phyloP scores from a whole-genome alignment of 1,284 basidiomycete species.

The Malassezia caprae region DNA sequence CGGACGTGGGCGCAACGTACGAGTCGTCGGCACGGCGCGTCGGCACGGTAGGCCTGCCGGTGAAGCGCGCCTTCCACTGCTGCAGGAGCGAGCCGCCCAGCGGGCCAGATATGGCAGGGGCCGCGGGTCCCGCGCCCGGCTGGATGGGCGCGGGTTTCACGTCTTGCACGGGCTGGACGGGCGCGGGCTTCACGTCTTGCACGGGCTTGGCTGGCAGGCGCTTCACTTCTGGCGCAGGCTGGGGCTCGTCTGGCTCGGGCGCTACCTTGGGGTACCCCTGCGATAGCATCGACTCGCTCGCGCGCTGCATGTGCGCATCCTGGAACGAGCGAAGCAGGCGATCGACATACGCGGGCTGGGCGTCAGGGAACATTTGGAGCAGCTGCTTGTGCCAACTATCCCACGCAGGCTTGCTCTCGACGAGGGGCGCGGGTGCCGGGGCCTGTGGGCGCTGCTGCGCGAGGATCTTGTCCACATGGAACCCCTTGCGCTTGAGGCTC shows the following conservation, averaged over 20 bases:
- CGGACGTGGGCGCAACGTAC: constrained; percentile 9
- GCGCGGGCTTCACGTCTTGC: too few species aligned
- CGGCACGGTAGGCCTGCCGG: background rate
- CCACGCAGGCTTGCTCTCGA: constrained; percentile 10
- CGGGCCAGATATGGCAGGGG: too few species aligned
- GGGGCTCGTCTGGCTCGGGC: background rate
- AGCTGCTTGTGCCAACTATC: constrained; percentile 26
- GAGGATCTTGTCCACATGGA: constrained; percentile 75
- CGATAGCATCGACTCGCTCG: constrained; percentile 38
- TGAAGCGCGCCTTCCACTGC: constrained; percentile 23
- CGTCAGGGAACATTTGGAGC: constrained; percentile 46
- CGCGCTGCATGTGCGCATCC: constrained; percentile 39
- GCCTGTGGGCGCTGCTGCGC: constrained; percentile 57
- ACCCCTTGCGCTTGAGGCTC: constrained; percentile 69
- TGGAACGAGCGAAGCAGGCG: constrained; percentile 31
- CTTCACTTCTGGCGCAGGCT: background rate
- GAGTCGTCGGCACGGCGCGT: background rate
- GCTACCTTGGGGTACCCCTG: constrained; percentile 24
- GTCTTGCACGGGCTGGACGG: too few species aligned
- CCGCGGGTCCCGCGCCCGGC: background rate
- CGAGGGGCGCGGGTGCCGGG: constrained; percentile 20
- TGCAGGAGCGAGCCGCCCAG: constrained; percentile 21
- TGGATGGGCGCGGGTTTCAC: background rate
- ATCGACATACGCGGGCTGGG: constrained; percentile 37
- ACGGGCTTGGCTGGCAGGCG: background rate